Evolutionary conservation across 139 green algal species (phyloP), one percentile per base, ranked within the genome.

Genomic region (Chlorella vulgaris): DNA sequence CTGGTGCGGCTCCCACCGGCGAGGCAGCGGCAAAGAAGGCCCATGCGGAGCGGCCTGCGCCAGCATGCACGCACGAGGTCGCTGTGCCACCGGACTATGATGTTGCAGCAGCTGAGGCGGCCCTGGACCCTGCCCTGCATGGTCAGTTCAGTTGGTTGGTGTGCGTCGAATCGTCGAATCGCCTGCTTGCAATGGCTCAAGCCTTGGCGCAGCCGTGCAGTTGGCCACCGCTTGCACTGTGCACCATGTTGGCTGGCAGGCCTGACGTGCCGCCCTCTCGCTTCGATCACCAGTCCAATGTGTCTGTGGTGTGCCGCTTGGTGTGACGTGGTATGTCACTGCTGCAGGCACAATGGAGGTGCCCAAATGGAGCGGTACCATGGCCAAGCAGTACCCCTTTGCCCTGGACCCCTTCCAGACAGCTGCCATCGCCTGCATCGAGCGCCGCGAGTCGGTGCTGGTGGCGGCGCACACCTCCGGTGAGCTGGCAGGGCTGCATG

Each of bases 381-480:
- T 86, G 63, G 94, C 92, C 7, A 97, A 96, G 84, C 26, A 90
- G 40, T 98, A 97, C 83, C 91, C 92, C 3, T 98, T 98, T 80
- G 68, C 66, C n/a, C 85, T 98, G 70, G 95, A 98, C 81, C 88
- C 93, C 0, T 98, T 98, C 78, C 95, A 98, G 70, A 77, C 89
- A 21, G 93, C 85, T 0, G 87, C 93, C 40, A 83, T 98, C 0
- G 91, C 94, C 7, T 98, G 95, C 87, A 81, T 98, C 79, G 95
- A 98, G 88, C 88, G 93, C 0, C 76, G 83, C 7, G 94, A 98
- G 84, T 95, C 90, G 18, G 94, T 98, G 58, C 86, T 98, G 73
- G 95, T 98, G 71, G 89, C 95, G 5, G 95, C 95, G 0, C 95
- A 98, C 89, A 98, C 95, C 0, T 97, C 92, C 13, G 73, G 73